Base-by-base conservation (phyloP, 768 basidiomycete species). In the Termitomyces sp. region DNA sequence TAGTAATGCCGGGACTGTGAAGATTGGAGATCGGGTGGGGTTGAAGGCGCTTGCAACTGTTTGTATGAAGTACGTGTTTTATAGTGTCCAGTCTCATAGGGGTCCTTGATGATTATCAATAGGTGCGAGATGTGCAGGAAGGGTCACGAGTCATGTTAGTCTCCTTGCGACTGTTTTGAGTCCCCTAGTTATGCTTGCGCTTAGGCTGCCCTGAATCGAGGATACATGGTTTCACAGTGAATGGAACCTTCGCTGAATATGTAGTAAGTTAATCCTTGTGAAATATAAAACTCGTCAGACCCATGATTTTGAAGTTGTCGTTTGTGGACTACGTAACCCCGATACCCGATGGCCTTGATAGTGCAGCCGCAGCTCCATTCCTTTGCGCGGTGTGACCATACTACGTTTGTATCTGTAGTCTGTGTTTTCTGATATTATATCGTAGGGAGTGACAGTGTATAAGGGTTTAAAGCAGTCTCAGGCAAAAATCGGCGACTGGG, bases 21-120 rank as follows among this genome's bases (percentile, higher is more conserved):
- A 88, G 66, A 62, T 91, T 31, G 91, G 91, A 22, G 88, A 91
- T 61, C 77, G 87, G 11, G 90, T 92, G 37, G 91, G 91, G 3
- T 76, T 92, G 70, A 93, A 93, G 69, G 88, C 86, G 86, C 72
- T 85, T 74, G 67, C 69, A 0, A 70, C 69, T 46, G 69, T 72
- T 0, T 78, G 78, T 56, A 63, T 74, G 57, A 74, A 69, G 75
- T 78, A 52, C 18, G 66, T 62, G 11, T 47, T 42, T 39, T 27
- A 36, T 20, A 16, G 15, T 48, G 16, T 55, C n/a, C 22, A 2
- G 27, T 27, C 13, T 9, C 27, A 12, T 13, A 30, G 27, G 22
- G 16, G 36, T 15, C 34, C n/a, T 36, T 24, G 16, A 27, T 27
- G 39, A 2, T 16, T 31, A 49, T 52, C 12, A 30, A 24, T 37